These are phyloP conservation scores for Batkoa obscura DNA, from an alignment of 371 early-diverging fungal species.

Conservation along the genomic window DNA sequence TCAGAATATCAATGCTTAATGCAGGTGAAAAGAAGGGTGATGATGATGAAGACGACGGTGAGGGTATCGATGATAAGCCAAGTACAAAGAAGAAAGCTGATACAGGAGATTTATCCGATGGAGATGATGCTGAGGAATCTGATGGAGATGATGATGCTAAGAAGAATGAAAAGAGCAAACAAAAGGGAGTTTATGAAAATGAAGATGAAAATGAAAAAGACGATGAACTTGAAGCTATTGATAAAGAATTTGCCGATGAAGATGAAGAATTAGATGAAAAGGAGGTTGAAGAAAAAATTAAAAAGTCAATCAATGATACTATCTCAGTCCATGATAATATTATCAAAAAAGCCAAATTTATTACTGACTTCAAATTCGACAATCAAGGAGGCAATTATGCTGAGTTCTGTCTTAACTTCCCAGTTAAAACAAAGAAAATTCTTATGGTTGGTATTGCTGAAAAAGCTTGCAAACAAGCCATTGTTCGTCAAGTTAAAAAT, in stretches of 20 bases:
- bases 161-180: conserved; percentile 27
- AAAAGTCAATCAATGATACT: too few relatives aligned
- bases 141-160: conserved; percentile 48
- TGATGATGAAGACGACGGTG: conserved; percentile 20
- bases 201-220: conserved; percentile 29
- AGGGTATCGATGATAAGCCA: conserved; percentile 9
- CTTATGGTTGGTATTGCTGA: conserved; percentile 82
- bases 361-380: conserved; percentile 37
- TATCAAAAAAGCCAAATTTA: not conserved
- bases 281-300: conserved; percentile 16
- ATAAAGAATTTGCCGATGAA: conserved; percentile 16
- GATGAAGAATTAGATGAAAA: conserved; percentile 20
- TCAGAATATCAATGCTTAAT: conserved; percentile 7
- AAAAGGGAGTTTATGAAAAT: conserved; percentile 54
- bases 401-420: conserved; percentile 61
- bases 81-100: conserved; percentile 7
- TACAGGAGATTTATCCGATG: conserved; percentile 20
- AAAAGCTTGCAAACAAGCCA: conserved; percentile 32
- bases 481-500: conserved; percentile 73
- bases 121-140: conserved; percentile 34
- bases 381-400: conserved; percentile 45
- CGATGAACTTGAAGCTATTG: conserved; percentile 30
- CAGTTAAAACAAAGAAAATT: conserved; percentile 75
- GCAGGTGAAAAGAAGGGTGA: too few relatives aligned
- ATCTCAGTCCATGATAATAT: not conserved